Percentiles rank a stretch among this genome's conserved stretches.
These are phyloP conservation scores for Xylariales sp. DNA, from an alignment of 2,329 filamentous ascomycete genomes.

Conservation along the genomic window DNA sequence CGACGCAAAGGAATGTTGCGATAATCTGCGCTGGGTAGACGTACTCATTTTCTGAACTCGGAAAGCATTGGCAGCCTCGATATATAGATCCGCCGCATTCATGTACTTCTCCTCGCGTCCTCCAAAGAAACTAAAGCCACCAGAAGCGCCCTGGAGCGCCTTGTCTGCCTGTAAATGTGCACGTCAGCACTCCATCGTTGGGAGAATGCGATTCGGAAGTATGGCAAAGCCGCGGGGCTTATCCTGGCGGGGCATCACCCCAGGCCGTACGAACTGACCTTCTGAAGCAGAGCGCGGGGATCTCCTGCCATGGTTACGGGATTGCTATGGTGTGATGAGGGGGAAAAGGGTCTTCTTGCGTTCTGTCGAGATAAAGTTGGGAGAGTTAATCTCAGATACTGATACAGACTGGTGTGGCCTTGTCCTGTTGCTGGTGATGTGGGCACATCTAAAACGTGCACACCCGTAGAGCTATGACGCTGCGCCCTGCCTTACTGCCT, in stretches of 20 bases:
- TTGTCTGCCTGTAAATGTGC: slow-evolving; percentile 78
- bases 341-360: not conserved
- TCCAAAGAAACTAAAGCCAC: slow-evolving; percentile 88
- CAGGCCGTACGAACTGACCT: slow-evolving; percentile 49
- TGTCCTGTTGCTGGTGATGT: not conserved
- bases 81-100: slow-evolving; percentile 81
- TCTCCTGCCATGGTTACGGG: slow-evolving; percentile 64
- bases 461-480: slow-evolving; percentile 8
- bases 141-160: slow-evolving; percentile 64
- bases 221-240: slow-evolving; percentile 9
- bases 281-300: slow-evolving; percentile 72
- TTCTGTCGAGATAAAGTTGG: too few species aligned
- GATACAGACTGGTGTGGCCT: not conserved
- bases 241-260: slow-evolving; percentile 19
- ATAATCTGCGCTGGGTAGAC: too few species aligned
- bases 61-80: slow-evolving; percentile 87
- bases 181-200: slow-evolving; percentile 10
- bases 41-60: slow-evolving; percentile 79
- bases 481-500: slow-evolving; percentile 5
- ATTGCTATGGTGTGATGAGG: not conserved
- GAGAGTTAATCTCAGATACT: not conserved
- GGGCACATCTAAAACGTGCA: slow-evolving; percentile 7
- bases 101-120: slow-evolving; percentile 85
- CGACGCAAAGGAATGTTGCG: too few species aligned
- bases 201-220: slow-evolving; percentile 10